A percentile compares a stretch with the other conserved stretches of the same genome.
Conservation (phyloP, 306 rosid species). For the Lathyrus tuberosus region DNA sequence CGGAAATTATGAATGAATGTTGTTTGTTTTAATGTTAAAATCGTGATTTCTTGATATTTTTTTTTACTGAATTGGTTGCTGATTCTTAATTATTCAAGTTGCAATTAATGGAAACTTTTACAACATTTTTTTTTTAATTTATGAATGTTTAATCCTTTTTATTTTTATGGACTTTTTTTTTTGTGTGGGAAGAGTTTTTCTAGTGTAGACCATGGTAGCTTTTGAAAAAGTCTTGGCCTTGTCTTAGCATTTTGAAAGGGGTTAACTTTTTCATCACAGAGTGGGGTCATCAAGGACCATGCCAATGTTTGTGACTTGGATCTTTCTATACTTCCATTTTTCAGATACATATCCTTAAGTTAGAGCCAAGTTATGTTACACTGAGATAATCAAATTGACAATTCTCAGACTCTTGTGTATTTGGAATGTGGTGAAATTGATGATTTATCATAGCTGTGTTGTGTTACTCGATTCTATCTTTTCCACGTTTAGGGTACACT, state of each 20-base stretch:
- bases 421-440: slow-evolving; percentile 26
- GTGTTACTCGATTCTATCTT: slow-evolving; percentile 24
- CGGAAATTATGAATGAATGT: slow-evolving; percentile 1
- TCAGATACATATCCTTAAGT: slow-evolving; percentile 18
- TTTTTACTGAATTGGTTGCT: not conserved
- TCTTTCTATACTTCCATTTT: slow-evolving; percentile 26
- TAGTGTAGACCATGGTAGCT: slow-evolving; percentile 30
- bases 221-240: slow-evolving; percentile 32
- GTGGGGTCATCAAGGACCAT: slow-evolving; percentile 27
- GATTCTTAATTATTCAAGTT: slow-evolving; percentile 18
- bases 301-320: slow-evolving; percentile 24
- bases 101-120: slow-evolving; percentile 23
- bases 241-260: slow-evolving; percentile 20
- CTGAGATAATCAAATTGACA: slow-evolving; percentile 11
- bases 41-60: not conserved
- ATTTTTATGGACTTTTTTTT: not conserved
- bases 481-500: not conserved
- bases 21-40: not conserved
- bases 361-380: slow-evolving; percentile 26
- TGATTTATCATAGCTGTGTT: not conserved
- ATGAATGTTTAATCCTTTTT: not conserved
- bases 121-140: not conserved
- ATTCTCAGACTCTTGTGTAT: not conserved
- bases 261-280: slow-evolving; percentile 25
- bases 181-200: not conserved